Evolutionary conservation across 2,329 filamentous ascomycete species (phyloP).

Genomic region (Curvularia sp.): DNA sequence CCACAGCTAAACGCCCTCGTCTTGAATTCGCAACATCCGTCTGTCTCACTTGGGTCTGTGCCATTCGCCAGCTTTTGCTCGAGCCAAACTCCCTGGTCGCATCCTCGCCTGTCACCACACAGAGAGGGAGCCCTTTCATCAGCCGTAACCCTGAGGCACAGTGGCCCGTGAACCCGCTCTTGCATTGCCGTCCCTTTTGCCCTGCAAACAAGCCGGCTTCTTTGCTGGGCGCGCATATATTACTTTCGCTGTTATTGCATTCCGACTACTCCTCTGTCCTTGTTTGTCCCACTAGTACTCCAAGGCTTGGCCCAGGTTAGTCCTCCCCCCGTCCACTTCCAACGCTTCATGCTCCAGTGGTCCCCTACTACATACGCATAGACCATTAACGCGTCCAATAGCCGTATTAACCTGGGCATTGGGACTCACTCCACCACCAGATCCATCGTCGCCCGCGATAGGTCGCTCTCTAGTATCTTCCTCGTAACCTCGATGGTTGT

Average conservation of each 20-base stretch:
- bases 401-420: constrained; percentile 10
- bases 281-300: constrained; percentile 12
- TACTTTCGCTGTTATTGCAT: constrained; percentile 33
- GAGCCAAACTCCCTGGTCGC: constrained; percentile 22
- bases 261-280: constrained; percentile 29
- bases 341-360: constrained; percentile 25
- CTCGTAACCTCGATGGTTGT: constrained; percentile 39
- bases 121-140: constrained; percentile 32
- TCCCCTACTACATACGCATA: constrained; percentile 21
- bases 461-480: constrained; percentile 33
- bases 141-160: constrained; percentile 31
- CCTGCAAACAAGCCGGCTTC: constrained; percentile 34
- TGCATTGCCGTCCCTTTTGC: constrained; percentile 36
- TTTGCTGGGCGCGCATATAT: constrained; percentile 46
- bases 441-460: constrained; percentile 35
- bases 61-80: constrained; percentile 27
- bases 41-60: constrained; percentile 28
- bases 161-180: constrained; percentile 34
- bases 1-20: constrained; percentile 4
- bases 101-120: constrained; percentile 40
- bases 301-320: constrained; percentile 13
- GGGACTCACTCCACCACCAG: constrained; percentile 27
- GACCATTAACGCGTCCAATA: constrained; percentile 11
- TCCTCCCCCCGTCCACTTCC: constrained; percentile 18
- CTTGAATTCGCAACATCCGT: constrained; percentile 13